Percentiles rank a stretch among this genome's conserved stretches.
Evolutionary conservation across 2,329 filamentous ascomycete genomes (phyloP).

Genomic region (Fusarium scirpi): DNA sequence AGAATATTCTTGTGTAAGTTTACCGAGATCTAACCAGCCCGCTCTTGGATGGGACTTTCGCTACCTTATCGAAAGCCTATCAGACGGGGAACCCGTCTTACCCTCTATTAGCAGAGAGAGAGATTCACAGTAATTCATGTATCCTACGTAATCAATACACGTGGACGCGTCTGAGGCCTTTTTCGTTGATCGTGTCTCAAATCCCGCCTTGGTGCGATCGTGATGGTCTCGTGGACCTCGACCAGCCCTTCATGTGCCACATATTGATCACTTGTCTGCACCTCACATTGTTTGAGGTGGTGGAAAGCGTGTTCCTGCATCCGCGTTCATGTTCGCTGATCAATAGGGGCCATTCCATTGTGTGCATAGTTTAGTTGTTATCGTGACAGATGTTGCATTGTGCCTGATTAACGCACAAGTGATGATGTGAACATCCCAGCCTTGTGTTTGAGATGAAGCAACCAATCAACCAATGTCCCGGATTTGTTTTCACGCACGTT

Average conservation of each 20-base stretch:
- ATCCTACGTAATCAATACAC: conserved; percentile 22
- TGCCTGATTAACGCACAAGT: conserved; percentile 39
- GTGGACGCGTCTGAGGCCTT: conserved; percentile 23
- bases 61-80: not conserved
- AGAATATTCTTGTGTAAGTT: not conserved
- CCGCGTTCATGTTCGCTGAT: not conserved
- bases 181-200: conserved; percentile 29
- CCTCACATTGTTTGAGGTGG: not conserved
- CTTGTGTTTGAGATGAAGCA: conserved; percentile 11
- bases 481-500: conserved; percentile 2
- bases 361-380: conserved; percentile 11
- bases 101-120: not conserved
- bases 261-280: conserved; percentile 29
- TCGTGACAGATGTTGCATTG: conserved; percentile 29
- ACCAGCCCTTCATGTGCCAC: conserved; percentile 34
- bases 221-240: conserved; percentile 36
- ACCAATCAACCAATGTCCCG: conserved; percentile 15
- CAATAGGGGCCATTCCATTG: not conserved
- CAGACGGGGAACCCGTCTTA: not conserved
- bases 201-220: conserved; percentile 22
- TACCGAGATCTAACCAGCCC: not conserved
- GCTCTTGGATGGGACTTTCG: not conserved
- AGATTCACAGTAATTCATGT: not conserved
- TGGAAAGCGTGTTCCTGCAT: conserved; percentile 8
- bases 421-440: conserved; percentile 15